These are phyloP conservation scores for Crithidia thermophila DNA, from an alignment of 208 protist genomes.

Conservation along the genomic window DNA sequence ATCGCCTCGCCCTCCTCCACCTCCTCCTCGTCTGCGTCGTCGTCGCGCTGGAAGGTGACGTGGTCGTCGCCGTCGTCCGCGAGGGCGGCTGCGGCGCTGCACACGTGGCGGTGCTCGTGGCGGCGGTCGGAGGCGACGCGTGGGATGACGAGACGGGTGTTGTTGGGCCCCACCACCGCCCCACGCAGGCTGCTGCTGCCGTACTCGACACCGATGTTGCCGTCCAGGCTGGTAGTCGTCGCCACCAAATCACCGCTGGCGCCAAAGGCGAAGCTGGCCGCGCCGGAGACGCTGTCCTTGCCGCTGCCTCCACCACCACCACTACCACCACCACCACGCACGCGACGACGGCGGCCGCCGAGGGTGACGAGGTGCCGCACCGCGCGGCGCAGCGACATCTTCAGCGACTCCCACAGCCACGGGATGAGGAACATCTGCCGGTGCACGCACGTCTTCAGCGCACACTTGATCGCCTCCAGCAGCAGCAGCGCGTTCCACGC, in stretches of 20 bases:
- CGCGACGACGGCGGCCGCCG: constrained; percentile 12
- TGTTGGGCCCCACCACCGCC: constrained; percentile 30
- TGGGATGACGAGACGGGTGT: constrained; percentile 71
- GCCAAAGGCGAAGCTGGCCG: constrained; percentile 10
- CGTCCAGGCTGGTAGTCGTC: no score
- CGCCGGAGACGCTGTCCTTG: constrained; percentile 4
- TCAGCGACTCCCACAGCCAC: constrained; percentile 64
- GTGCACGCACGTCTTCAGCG: constrained; percentile 60
- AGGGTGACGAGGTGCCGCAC: constrained; percentile 22
- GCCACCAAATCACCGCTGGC: constrained; percentile 1
- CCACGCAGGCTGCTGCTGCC: constrained; percentile 21
- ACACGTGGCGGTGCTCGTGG: constrained; percentile 31
- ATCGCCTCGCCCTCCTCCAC: constrained; percentile 39
- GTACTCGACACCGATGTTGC: no score
- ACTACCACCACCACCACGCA: constrained; percentile 1
- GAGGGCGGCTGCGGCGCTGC: background rate
- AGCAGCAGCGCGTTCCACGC: constrained; percentile 68
- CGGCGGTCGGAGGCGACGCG: constrained; percentile 53
- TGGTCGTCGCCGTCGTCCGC: constrained; percentile 16
- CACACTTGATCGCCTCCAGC: constrained; percentile 70
- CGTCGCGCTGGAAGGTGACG: constrained; percentile 17
- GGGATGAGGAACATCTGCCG: constrained; percentile 69
- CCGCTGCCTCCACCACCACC: constrained; percentile 5
- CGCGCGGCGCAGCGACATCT: constrained; percentile 36
- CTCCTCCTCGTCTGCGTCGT: constrained; percentile 18